A percentile compares a stretch with the other conserved stretches of the same genome.
Evolutionary conservation across 352 stramenopile genomes (phyloP).

Genomic region (Poterioochromonas sp.): DNA sequence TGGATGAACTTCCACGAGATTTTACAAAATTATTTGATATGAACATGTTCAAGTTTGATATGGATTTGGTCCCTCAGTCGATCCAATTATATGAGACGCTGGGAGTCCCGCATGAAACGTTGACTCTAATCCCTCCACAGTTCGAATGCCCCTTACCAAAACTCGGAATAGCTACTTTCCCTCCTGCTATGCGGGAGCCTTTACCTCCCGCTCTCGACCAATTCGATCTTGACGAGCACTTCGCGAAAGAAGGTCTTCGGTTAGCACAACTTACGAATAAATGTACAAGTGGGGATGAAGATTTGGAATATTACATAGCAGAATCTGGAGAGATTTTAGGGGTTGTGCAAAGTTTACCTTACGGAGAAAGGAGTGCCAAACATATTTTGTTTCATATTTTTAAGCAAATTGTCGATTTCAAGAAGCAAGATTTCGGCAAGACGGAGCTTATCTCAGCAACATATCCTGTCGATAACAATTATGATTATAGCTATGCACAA

Average conservation of each 20-base stretch:
- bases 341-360: slow-evolving; percentile 60
- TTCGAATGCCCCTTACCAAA: slow-evolving; percentile 86
- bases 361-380: slow-evolving; percentile 57
- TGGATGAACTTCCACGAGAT: slow-evolving; percentile 76
- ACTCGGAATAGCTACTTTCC: slow-evolving; percentile 81
- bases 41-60: slow-evolving; percentile 84
- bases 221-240: slow-evolving; percentile 93
- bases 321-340: slow-evolving; percentile 81
- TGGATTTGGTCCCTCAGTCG: slow-evolving; percentile 81
- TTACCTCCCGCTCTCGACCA: slow-evolving; percentile 80
- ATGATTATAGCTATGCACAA: not conserved
- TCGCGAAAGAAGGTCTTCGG: slow-evolving; percentile 75
- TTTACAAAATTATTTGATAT: slow-evolving; percentile 86
- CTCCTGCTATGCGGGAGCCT: slow-evolving; percentile 73
- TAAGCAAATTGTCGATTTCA: slow-evolving; percentile 80
- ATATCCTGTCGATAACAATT: not conserved
- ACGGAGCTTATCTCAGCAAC: slow-evolving; percentile 40
- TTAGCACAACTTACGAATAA: slow-evolving; percentile 89
- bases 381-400: slow-evolving; percentile 81
- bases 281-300: slow-evolving; percentile 59
- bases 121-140: slow-evolving; percentile 82
- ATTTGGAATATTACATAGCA: slow-evolving; percentile 85
- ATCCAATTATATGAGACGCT: slow-evolving; percentile 79
- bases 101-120: slow-evolving; percentile 83
- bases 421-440: slow-evolving; percentile 63